phyloP scores from a whole-genome alignment of 2,329 filamentous ascomycete species.

The Alternaria sp. region DNA sequence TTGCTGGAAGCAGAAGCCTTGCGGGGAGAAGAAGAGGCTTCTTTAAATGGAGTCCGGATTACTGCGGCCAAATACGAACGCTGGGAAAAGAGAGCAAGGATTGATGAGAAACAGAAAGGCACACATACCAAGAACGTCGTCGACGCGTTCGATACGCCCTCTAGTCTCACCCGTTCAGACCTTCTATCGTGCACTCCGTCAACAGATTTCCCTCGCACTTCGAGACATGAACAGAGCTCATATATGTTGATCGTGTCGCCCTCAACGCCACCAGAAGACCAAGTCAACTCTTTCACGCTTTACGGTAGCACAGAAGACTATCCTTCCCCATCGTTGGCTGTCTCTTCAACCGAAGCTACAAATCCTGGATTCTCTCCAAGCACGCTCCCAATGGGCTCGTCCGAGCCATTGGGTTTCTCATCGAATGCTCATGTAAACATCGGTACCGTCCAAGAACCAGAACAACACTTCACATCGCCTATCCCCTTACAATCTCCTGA shows the following conservation, averaged over 20 bases:
- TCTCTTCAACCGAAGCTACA: background rate
- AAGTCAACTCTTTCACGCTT: background rate
- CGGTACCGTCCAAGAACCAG: background rate
- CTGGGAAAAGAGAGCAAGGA: background rate
- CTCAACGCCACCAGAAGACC: background rate
- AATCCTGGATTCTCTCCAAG: background rate
- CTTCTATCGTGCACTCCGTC: background rate
- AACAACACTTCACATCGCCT: background rate
- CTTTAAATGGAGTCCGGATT: background rate
- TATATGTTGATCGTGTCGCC: background rate
- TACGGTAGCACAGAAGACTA: background rate
- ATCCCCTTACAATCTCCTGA: background rate
- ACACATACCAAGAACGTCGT: background rate
- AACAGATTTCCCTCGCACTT: background rate
- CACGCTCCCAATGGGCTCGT: background rate
- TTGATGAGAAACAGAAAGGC: background rate
- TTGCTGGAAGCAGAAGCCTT: background rate
- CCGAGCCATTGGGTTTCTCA: background rate
- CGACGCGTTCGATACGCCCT: background rate
- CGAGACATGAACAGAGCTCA: background rate
- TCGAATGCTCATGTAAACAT: background rate
- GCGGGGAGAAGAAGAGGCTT: background rate
- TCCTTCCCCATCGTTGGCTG: accelerated
- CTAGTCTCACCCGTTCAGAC: accelerated
- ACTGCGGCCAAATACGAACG: background rate